Evolutionary conservation across 192 early-diverging fungal species (phyloP).

Genomic region (Coemansia erecta): DNA sequence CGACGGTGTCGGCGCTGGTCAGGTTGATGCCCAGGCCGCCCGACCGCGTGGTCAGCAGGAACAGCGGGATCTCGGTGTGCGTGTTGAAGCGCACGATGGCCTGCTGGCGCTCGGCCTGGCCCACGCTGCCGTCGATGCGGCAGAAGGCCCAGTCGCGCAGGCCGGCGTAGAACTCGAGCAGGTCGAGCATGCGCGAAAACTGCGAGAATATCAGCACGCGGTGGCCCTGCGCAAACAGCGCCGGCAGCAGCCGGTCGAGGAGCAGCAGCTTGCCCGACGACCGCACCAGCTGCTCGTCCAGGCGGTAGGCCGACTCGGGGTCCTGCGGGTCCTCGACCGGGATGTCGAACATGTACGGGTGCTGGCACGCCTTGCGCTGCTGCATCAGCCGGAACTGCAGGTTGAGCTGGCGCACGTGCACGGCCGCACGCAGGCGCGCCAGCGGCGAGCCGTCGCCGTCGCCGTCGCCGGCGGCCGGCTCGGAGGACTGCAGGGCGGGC

Average conservation of each 20-base stretch:
- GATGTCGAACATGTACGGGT: constrained; percentile 91
- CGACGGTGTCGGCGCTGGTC: constrained; percentile 93
- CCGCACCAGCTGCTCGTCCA: constrained; percentile 60
- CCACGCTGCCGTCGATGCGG: constrained; percentile 85
- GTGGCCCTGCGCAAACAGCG: constrained; percentile 77
- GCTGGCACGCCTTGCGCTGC: constrained; percentile 93
- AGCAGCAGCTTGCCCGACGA: constrained; percentile 86
- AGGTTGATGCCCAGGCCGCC: constrained; percentile 98
- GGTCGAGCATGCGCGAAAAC: constrained; percentile 85
- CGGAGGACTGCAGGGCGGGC: background rate
- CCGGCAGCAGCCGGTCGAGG: constrained; percentile 77
- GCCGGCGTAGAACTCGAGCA: constrained; percentile 87
- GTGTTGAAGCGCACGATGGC: constrained; percentile 57
- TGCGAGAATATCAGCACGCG: constrained; percentile 95
- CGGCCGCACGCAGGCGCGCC: constrained; percentile 17
- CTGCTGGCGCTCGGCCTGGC: constrained; percentile 75
- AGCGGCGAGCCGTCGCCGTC: constrained; percentile 44
- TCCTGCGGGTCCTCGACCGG: constrained; percentile 56
- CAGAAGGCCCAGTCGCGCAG: constrained; percentile 79
- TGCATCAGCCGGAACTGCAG: constrained; percentile 84
- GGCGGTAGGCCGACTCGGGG: constrained; percentile 59
- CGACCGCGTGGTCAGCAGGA: constrained; percentile 91
- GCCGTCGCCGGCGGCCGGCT: constrained; percentile 7
- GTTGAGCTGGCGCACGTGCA: constrained; percentile 65
- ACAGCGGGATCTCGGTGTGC: constrained; percentile 58